Base-by-base conservation (phyloP, 805 yeast genomes). In the Wickerhamiella kazuoi region DNA sequence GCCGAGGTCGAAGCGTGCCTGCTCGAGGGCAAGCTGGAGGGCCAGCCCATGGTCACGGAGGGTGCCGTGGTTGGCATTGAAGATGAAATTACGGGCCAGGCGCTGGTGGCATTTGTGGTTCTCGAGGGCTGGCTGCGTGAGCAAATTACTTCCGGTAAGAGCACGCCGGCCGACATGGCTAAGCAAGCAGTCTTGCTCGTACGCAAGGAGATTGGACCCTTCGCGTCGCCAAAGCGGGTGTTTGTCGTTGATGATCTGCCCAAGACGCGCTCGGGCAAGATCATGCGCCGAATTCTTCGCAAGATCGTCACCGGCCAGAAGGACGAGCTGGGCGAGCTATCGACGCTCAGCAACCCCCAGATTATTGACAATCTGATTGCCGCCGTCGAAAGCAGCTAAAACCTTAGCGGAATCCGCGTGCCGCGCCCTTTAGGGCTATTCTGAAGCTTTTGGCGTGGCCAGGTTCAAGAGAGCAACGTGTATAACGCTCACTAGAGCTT, bases 211-310 rank as follows among this genome's bases (percentile, higher is more conserved):
- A 84, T 84, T 59, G 94, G 94, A 34, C 75, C 75, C 36, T 83
- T 83, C 62, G 98, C 98, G 17, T 93, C 97, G 41, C 98, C 98
- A 55, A 86, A 86, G 62, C 66, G 76, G 42, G 76, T 86, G 43
- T 66, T 78, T 50, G 64, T 86, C 43, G 93, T 87, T 41, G 77
- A 74, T 44, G 97, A 90, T 57, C 72, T 90, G 60, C 98, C 98
- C 63, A 90, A 87, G 72, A 90, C 98, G 19, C 76, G 98, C 66
- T 83, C 95, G 9, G 98, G 98, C 51, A 90, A 90, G 71, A 87
- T 90, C 57, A 87, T 90, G 94, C 80, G 98, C 70, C 81, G 98
- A 68, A 79, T 90, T 46, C 71, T 90, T 62, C 78, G 98, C 65
- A 90, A 90, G 66, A 72, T 87, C 44, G 76, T 84, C 41, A 76